These are phyloP conservation scores for Aspergillus fructus DNA, from an alignment of 2,329 filamentous ascomycete genomes.

Conservation along the genomic window DNA sequence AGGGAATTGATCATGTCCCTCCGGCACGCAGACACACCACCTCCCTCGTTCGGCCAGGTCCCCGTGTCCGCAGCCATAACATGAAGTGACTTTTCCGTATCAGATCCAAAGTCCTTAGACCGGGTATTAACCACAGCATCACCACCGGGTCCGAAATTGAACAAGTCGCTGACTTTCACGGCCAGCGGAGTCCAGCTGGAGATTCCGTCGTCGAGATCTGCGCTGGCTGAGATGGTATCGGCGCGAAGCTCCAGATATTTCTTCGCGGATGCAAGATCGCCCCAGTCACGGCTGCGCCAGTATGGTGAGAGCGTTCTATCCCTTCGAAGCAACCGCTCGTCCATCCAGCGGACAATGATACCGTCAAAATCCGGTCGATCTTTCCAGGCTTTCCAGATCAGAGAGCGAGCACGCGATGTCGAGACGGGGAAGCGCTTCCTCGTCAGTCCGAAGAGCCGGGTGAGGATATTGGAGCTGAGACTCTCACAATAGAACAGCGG, in stretches of 20 bases:
- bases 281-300: conserved; percentile 47
- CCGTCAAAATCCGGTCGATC: conserved; percentile 48
- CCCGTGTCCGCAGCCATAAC: conserved; percentile 55
- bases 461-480: conserved; percentile 33
- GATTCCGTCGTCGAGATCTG: conserved; percentile 52
- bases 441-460: conserved; percentile 32
- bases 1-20: conserved; percentile 57
- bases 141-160: conserved; percentile 54
- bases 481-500: conserved; percentile 51
- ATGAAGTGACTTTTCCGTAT: conserved; percentile 50
- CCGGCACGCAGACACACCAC: conserved; percentile 56
- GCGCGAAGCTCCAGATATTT: conserved; percentile 47
- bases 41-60: conserved; percentile 54
- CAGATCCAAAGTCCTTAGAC: conserved; percentile 49
- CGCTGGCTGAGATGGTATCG: conserved; percentile 53
- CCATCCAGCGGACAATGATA: conserved; percentile 51
- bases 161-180: conserved; percentile 52
- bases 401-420: conserved; percentile 50
- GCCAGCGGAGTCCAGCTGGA: conserved; percentile 55
- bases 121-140: conserved; percentile 53
- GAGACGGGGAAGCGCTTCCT: conserved; percentile 43
- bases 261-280: conserved; percentile 45
- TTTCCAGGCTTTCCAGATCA: conserved; percentile 54
- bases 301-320: conserved; percentile 48
- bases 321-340: conserved; percentile 49